Percentiles rank a stretch among this genome's conserved stretches.
Evolutionary conservation across 768 basidiomycete genomes (phyloP).

Genomic region (Boletus edulis): DNA sequence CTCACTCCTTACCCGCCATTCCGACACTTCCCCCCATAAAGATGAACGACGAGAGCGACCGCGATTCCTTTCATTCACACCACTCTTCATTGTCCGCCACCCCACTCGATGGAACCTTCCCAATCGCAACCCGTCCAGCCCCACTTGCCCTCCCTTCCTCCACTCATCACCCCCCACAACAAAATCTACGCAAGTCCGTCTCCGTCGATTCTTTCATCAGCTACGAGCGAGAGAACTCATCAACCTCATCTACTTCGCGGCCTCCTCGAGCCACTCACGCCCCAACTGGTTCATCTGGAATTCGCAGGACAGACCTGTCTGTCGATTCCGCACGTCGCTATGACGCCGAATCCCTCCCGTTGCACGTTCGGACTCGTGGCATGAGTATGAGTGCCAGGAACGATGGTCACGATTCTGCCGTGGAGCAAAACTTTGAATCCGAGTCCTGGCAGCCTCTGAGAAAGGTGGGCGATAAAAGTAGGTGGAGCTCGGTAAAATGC

Average conservation of each 20-base stretch:
- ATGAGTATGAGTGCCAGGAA: constrained; percentile 51
- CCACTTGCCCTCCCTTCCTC: constrained; percentile 10
- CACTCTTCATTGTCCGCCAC: constrained; percentile 34
- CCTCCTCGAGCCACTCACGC: constrained; percentile 39
- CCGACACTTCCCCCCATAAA: constrained; percentile 45
- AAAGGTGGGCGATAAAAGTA: constrained; percentile 41
- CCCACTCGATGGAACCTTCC: constrained; percentile 35
- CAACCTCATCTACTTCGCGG: constrained; percentile 31
- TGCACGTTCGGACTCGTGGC: constrained; percentile 50
- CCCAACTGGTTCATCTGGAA: constrained; percentile 34
- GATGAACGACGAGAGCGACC: constrained; percentile 36
- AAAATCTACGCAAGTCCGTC: constrained; percentile 63
- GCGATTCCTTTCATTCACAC: constrained; percentile 21
- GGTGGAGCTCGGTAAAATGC: constrained; percentile 47
- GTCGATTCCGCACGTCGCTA: constrained; percentile 25
- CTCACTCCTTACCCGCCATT: constrained; percentile 34
- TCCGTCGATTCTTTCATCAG: constrained; percentile 75
- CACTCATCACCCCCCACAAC: constrained; percentile 24
- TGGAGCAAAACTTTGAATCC: constrained; percentile 47
- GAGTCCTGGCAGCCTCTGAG: constrained; percentile 49
- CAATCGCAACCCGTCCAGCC: constrained; percentile 8
- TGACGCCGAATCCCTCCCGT: constrained; percentile 26
- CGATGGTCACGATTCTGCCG: constrained; percentile 39
- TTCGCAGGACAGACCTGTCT: constrained; percentile 28
- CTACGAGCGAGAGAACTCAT: constrained; percentile 37